Evolutionary conservation across 1,139 yeast species (phyloP), one percentile per base, ranked within the genome.

Genomic region (Geotrichum candidum): DNA sequence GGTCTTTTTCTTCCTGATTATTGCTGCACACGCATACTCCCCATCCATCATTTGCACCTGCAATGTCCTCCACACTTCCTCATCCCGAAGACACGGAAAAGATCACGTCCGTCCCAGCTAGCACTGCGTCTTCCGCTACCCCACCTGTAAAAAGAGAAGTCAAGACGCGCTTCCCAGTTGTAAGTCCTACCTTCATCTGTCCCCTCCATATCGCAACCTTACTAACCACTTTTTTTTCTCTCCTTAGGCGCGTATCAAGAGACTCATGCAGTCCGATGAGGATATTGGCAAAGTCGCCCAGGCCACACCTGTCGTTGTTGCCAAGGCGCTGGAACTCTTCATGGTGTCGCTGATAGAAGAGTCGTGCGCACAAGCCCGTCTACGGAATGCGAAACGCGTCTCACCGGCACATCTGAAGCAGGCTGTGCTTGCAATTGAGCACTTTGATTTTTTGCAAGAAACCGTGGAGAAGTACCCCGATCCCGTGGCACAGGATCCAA

Each of bases 261-360:
- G 95, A 71, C 84, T 94, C 63, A 92, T 94, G 97, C 99, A 94
- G 73, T 87, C 96, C 58, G 99, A 94, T 74, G 99, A 94, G 68
- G 99, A 94, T 68, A 92, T 94, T 57, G 99, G 99, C 4, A 94
- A 94, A 74, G 99, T 95, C 18, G 97, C 99, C 10, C 98, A 92
- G 73, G 98, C 97, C 3, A 94, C 99, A 2, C 99, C 99, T 0
- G 88, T 94, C 29, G 92, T 92, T 38, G 97, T 94, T 13, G 97
- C 99, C 10, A 82, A 97, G 66, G 97, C 98, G 0, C 80, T 94
- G 61, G 99, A 94, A 76, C 83, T 90, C 65, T 94, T 94, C 73
- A 85, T 94, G 83, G 91, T 96, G 61, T 84, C 94, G 63, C 80
- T 95, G 64, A 96, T 94, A 59, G 94, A 89, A 69, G 92, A 89